These are phyloP conservation scores for Hypoxylon sp. DNA, from an alignment of 2,329 filamentous ascomycete species.

Conservation along the genomic window DNA sequence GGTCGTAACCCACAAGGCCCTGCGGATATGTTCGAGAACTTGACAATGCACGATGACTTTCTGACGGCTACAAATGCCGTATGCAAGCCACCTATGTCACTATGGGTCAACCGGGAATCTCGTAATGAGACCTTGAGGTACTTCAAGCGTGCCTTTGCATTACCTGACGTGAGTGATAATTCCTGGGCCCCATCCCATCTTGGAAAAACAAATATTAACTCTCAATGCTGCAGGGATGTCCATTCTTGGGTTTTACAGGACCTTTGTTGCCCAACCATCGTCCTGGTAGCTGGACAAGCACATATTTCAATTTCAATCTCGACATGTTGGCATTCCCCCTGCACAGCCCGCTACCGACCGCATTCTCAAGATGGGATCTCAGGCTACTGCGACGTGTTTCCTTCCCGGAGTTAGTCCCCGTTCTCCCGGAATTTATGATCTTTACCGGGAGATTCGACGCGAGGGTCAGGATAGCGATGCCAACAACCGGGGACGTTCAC, in stretches of 20 bases:
- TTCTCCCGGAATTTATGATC: slow-evolving; percentile 1
- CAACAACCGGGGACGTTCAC: slow-evolving; percentile 2
- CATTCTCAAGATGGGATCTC: slow-evolving; percentile 22
- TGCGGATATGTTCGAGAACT: neutral
- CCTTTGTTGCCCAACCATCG: too few species aligned
- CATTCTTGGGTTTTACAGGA: too few species aligned
- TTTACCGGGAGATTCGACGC: neutral
- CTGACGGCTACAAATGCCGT: neutral
- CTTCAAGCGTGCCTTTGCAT: slow-evolving; percentile 13
- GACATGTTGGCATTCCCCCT: slow-evolving; percentile 29
- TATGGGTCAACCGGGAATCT: slow-evolving; percentile 34
- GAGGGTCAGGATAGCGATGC: neutral
- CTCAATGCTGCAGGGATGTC: too few species aligned
- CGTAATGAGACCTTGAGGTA: slow-evolving; percentile 29
- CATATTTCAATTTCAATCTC: slow-evolving; percentile 35
- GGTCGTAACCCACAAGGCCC: neutral
- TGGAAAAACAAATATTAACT: too few species aligned
- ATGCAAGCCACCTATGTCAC: slow-evolving; percentile 11
- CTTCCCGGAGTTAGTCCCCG: slow-evolving; percentile 24
- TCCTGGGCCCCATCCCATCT: too few species aligned
- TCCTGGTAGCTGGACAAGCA: neutral
- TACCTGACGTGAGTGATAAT: neutral
- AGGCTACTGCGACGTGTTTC: slow-evolving; percentile 12
- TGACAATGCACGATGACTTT: neutral
- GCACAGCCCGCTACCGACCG: slow-evolving; percentile 23